phyloP scores from a whole-genome alignment of 331 rosid genomes.

The Malus hybrid region DNA sequence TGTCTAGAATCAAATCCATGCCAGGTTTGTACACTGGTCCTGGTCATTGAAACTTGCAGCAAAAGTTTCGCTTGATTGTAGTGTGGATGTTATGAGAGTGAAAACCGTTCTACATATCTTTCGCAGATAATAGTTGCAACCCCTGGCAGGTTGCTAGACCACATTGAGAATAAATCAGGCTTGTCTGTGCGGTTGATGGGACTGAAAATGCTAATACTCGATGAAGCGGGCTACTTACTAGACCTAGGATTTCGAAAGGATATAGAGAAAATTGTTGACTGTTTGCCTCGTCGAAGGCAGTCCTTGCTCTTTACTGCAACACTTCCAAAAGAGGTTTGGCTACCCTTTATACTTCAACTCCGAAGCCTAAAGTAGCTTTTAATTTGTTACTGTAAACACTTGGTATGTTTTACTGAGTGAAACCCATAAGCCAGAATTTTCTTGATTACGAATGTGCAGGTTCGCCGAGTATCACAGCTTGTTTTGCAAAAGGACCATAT shows the following conservation, averaged over 20 bases:
- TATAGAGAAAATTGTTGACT: slow-evolving; percentile 85
- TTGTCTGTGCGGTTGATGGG: slow-evolving; percentile 79
- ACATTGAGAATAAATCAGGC: slow-evolving; percentile 76
- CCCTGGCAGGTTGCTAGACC: slow-evolving; percentile 94
- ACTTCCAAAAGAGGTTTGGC: slow-evolving; percentile 78
- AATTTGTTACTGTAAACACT: background rate
- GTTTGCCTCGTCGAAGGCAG: slow-evolving; percentile 86
- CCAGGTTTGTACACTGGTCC: slow-evolving; percentile 48
- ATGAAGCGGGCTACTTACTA: slow-evolving; percentile 84
- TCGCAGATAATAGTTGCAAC: slow-evolving; percentile 90
- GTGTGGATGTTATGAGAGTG: slow-evolving; percentile 4
- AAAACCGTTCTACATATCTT: background rate
- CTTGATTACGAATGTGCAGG: slow-evolving; percentile 38
- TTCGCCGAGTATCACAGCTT: slow-evolving; percentile 85
- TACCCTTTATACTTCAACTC: slow-evolving; percentile 2
- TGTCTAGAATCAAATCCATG: slow-evolving; percentile 82
- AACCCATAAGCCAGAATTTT: slow-evolving; percentile 11
- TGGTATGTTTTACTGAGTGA: slow-evolving; percentile 5
- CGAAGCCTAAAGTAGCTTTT: background rate
- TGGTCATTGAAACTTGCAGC: slow-evolving; percentile 3
- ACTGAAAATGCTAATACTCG: slow-evolving; percentile 81
- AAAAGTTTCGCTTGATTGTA: background rate
- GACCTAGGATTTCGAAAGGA: slow-evolving; percentile 93
- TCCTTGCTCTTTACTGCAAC: slow-evolving; percentile 85
- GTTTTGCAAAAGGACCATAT: slow-evolving; percentile 80